Evolutionary conservation across 805 yeast genomes (phyloP), one percentile per base, ranked within the genome.

Genomic region (Starmerella khaoyaiensis): DNA sequence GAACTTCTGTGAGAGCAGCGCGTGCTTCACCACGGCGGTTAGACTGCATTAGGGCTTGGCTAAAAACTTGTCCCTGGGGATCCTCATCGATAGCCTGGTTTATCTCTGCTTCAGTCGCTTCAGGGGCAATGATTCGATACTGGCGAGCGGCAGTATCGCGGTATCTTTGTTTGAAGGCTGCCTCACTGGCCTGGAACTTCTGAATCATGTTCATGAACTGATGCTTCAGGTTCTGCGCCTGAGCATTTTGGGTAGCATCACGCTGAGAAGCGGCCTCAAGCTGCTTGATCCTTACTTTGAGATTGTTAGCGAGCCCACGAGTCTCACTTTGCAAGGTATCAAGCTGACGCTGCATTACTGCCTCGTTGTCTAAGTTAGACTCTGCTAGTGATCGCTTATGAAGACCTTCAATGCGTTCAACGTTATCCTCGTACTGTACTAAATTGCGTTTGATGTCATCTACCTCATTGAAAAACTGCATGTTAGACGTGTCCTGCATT

Each of bases 1-100:
- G 95, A 40, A 90, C 97, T 64, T 90, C 97, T 53, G 83, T 81
- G 51, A 90, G 70, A 2, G 93, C 97, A 23, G 95, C 75, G 59
- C 90, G 74, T 29, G 97, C 96, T 63, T 90, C 95, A 39, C 63
- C 63, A 21, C 61, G 54, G 41, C 62, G 55, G 49, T 59, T 58
- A 22, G 58, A 52, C 48, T 49, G 55, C 55, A 57, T 42, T 36
- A 59, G 44, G 14, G 96, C 96, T 62, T 84, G 94, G 42, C 93
- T 83, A 63, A 90, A 90, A 51, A 86, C 81, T 63, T 87, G 97
- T 57, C 79, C 84, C 37, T 83, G 79, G 34, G 54, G 80, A 38
- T 72, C 73, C 53, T 83, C 93, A 50, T 78, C 86, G 41, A 86
- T 76, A 34, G 86, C 94, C 36, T 77, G 81, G 47, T 72, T 74